Percentiles rank a stretch among this genome's conserved stretches.
phyloP scores from a whole-genome alignment of 805 yeast species.

The Nadsonia fulvescens region DNA sequence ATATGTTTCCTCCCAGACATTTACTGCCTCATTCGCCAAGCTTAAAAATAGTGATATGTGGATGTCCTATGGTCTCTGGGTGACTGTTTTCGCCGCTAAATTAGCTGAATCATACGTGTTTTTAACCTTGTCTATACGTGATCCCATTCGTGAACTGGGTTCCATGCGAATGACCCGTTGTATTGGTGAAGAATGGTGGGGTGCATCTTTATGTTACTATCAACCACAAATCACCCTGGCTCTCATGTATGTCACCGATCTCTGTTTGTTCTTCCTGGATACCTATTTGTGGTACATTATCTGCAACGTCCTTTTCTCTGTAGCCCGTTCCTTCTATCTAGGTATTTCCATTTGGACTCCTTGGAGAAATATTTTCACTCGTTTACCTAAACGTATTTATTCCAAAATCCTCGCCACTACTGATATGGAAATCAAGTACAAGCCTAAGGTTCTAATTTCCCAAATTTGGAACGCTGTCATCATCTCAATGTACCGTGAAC shows the following conservation, averaged over 20 bases:
- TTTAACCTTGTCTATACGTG: slow-evolving; percentile 74
- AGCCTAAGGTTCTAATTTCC: slow-evolving; percentile 93
- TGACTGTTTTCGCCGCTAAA: slow-evolving; percentile 75
- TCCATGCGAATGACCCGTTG: slow-evolving; percentile 81
- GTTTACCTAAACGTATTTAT: slow-evolving; percentile 97
- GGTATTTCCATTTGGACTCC: slow-evolving; percentile 99
- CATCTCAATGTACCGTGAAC: slow-evolving; percentile 99
- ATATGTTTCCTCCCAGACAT: slow-evolving; percentile 85
- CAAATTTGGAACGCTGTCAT: slow-evolving; percentile 99
- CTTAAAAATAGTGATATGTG: slow-evolving; percentile 84
- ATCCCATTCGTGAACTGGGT: slow-evolving; percentile 82
- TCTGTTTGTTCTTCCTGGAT: slow-evolving; percentile 93
- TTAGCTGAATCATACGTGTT: slow-evolving; percentile 82
- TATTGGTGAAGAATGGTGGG: slow-evolving; percentile 87
- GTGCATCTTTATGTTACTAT: slow-evolving; percentile 47
- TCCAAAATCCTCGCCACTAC: slow-evolving; percentile 95
- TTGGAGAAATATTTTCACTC: slow-evolving; percentile 96
- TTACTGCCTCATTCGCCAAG: slow-evolving; percentile 78
- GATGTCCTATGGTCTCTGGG: slow-evolving; percentile 89
- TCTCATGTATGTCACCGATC: slow-evolving; percentile 81
- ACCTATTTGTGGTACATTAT: slow-evolving; percentile 97
- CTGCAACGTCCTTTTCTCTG: slow-evolving; percentile 85
- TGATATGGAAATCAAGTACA: slow-evolving; percentile 97
- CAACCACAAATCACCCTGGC: slow-evolving; percentile 85
- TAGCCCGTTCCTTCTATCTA: slow-evolving; percentile 93